A percentile compares a stretch with the other conserved stretches of the same genome.
Conservation (phyloP, 345 rosid species). For the Eutrema japonicum region DNA sequence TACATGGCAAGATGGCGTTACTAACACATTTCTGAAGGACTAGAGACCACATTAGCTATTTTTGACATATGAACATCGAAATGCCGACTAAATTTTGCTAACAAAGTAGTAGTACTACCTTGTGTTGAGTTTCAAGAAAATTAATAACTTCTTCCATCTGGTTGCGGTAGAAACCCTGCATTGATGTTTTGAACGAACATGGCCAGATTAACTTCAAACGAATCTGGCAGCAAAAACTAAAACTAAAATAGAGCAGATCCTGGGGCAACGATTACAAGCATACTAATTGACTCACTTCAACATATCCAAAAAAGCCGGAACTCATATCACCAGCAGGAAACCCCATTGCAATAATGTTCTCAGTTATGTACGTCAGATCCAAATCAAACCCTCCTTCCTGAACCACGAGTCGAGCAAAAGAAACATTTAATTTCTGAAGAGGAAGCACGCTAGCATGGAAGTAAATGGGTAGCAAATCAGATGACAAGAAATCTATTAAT, state of each 20-base stretch:
- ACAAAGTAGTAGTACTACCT: conserved; percentile 49
- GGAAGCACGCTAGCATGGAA: conserved; percentile 19
- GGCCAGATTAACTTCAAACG: not conserved
- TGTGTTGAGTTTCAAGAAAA: conserved; percentile 89
- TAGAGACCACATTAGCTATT: not conserved
- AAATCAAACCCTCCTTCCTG: conserved; percentile 93
- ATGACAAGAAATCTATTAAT: conserved; percentile 1
- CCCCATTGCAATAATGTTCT: conserved; percentile 93
- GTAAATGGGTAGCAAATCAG: not conserved
- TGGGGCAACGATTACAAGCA: conserved; percentile 9
- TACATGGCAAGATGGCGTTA: not conserved
- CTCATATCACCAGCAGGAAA: conserved; percentile 97
- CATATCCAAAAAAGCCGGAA: conserved; percentile 86
- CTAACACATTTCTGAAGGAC: not conserved
- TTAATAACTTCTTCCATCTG: conserved; percentile 94
- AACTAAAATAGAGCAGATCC: conserved; percentile 5
- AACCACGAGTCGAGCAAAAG: conserved; percentile 31
- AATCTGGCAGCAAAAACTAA: conserved; percentile 13
- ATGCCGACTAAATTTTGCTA: conserved; percentile 3
- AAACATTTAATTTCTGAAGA: conserved; percentile 1
- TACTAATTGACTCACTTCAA: conserved; percentile 58
- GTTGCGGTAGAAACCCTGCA: conserved; percentile 87
- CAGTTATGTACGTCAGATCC: conserved; percentile 84
- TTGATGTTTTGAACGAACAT: conserved; percentile 37
- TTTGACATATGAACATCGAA: conserved; percentile 1